These are phyloP conservation scores for Lyophyllum atratum DNA, from an alignment of 768 basidiomycete genomes.

Conservation along the genomic window DNA sequence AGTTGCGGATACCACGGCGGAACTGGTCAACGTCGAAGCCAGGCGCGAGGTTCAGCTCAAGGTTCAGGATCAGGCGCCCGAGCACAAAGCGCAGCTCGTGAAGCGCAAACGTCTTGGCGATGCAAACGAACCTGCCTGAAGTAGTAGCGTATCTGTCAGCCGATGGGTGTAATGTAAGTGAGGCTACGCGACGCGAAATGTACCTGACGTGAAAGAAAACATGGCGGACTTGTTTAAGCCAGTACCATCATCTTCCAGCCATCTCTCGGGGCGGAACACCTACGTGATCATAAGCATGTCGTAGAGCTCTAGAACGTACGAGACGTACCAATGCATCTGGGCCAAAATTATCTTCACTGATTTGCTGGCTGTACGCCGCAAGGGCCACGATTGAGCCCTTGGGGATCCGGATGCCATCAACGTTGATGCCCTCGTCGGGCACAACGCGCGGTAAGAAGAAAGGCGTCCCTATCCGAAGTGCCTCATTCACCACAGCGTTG, in stretches of 20 bases:
- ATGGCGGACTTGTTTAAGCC: constrained; percentile 23
- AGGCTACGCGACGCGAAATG: background rate
- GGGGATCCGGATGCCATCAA: constrained; percentile 31
- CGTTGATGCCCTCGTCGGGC: constrained; percentile 23
- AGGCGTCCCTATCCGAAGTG: constrained; percentile 30
- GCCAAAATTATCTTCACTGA: constrained; percentile 29
- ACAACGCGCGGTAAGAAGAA: constrained; percentile 31
- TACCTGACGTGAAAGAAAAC: constrained; percentile 29
- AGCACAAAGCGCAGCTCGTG: constrained; percentile 29
- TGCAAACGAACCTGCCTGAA: constrained; percentile 32
- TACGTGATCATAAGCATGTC: constrained; percentile 2
- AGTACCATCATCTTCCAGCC: constrained; percentile 22
- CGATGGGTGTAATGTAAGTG: background rate
- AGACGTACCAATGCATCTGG: constrained; percentile 22
- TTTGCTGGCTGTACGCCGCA: constrained; percentile 28
- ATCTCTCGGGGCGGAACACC: constrained; percentile 32
- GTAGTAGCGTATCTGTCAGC: background rate
- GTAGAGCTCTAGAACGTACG: no score
- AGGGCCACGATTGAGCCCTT: constrained; percentile 29
- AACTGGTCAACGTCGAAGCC: constrained; percentile 27
- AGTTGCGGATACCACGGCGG: constrained; percentile 27
- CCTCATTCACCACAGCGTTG: constrained; percentile 33
- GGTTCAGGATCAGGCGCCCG: constrained; percentile 26
- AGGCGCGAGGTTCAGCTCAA: constrained; percentile 26
- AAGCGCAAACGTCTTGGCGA: constrained; percentile 31